Percentiles rank a stretch among this genome's conserved stretches.
phyloP scores from a whole-genome alignment of 2,329 filamentous ascomycete species.

The Penicillium digitatum region DNA sequence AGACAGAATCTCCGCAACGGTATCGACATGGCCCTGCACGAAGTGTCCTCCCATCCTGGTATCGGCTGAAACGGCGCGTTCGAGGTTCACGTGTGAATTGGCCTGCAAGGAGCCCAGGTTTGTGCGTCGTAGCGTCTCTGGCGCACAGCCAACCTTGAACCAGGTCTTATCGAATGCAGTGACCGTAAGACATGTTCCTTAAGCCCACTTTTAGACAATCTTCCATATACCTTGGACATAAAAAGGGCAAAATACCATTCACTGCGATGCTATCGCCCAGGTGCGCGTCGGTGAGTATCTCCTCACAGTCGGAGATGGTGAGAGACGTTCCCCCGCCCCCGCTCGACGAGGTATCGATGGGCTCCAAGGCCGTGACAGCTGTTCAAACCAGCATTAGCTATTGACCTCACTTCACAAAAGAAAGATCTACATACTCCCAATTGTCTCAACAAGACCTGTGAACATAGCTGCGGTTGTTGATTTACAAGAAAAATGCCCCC shows the following conservation, averaged over 20 bases:
- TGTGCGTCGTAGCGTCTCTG: slow-evolving; percentile 91
- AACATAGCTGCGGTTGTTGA: slow-evolving; percentile 63
- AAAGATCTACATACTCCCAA: slow-evolving; percentile 68
- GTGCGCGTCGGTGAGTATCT: slow-evolving; percentile 77
- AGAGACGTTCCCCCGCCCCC: slow-evolving; percentile 80
- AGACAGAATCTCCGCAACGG: slow-evolving; percentile 69
- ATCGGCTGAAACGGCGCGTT: slow-evolving; percentile 83
- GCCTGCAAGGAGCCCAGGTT: slow-evolving; percentile 74
- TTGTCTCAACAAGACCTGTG: slow-evolving; percentile 86
- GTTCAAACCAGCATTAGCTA: slow-evolving; percentile 30
- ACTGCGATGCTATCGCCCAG: slow-evolving; percentile 91
- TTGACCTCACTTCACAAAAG: neutral
- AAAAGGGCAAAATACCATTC: slow-evolving; percentile 59
- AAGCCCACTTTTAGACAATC: neutral
- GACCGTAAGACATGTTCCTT: slow-evolving; percentile 82
- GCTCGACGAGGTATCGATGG: slow-evolving; percentile 67
- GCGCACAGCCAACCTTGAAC: slow-evolving; percentile 92
- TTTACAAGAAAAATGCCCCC: slow-evolving; percentile 14
- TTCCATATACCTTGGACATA: neutral
- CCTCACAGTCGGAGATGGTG: slow-evolving; percentile 71
- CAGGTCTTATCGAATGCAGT: slow-evolving; percentile 60
- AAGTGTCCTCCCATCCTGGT: slow-evolving; percentile 98
- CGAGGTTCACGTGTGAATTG: slow-evolving; percentile 76
- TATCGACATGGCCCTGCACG: slow-evolving; percentile 96
- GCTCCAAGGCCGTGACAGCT: slow-evolving; percentile 81